phyloP scores from a whole-genome alignment of 2,329 filamentous ascomycete species.

The Fusarium sp. region DNA sequence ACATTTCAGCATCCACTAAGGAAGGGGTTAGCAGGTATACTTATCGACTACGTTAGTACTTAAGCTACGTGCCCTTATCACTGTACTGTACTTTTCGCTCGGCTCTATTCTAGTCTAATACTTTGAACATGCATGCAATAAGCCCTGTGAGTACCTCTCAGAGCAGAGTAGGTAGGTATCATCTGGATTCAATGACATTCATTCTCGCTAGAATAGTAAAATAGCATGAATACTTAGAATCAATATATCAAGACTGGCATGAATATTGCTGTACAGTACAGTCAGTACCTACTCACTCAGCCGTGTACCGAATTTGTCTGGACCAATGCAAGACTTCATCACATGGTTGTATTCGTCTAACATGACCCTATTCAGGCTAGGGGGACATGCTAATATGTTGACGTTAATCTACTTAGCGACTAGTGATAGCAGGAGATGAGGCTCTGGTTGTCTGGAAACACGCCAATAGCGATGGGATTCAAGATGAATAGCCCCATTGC shows the following conservation, averaged over 20 bases:
- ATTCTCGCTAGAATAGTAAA: not conserved
- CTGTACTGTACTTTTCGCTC: not conserved
- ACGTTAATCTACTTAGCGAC: conserved; percentile 37
- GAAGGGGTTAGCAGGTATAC: not conserved
- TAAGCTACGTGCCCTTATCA: not conserved
- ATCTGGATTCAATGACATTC: not conserved
- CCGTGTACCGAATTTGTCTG: conserved; percentile 3
- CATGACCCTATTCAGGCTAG: conserved; percentile 43
- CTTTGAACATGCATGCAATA: not conserved
- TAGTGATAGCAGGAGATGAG: conserved; percentile 40
- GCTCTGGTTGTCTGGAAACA: conserved; percentile 21
- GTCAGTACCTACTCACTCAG: not conserved
- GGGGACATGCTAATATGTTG: conserved; percentile 28
- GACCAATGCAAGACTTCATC: conserved; percentile 32
- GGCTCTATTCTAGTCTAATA: not conserved
- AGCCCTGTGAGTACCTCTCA: not conserved
- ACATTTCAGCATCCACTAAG: not conserved
- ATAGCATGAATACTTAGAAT: not conserved
- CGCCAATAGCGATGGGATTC: conserved; percentile 20
- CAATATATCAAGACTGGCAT: not conserved
- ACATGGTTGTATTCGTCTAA: conserved; percentile 45
- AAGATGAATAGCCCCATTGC: conserved; percentile 22
- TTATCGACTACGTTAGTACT: not conserved
- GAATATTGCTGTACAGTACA: not conserved
- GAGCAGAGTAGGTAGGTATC: too few species aligned